phyloP scores from a whole-genome alignment of 2,329 filamentous ascomycete species.

The Clarireedia homoeocarpa region DNA sequence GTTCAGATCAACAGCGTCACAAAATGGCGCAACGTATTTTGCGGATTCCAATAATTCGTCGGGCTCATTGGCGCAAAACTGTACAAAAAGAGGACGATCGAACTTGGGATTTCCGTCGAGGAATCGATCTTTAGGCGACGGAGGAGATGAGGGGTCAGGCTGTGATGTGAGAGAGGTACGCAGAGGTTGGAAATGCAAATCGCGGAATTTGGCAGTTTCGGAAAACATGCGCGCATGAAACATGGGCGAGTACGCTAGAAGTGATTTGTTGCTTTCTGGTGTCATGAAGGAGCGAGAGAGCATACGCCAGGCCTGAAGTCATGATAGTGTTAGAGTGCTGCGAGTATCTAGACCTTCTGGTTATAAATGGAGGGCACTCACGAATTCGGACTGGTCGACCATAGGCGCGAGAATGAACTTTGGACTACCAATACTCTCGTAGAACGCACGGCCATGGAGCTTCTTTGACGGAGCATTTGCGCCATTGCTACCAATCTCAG shows the following conservation, averaged over 20 bases:
- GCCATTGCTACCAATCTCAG: conserved; percentile 2
- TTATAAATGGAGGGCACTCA: conserved; percentile 39
- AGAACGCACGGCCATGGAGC: conserved; percentile 80
- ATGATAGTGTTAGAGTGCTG: conserved; percentile 7
- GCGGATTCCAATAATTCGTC: conserved; percentile 75
- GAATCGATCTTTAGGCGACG: conserved; percentile 37
- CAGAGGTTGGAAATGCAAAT: conserved; percentile 65
- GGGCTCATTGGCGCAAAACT: conserved; percentile 90
- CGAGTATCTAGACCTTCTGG: not conserved
- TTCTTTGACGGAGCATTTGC: conserved; percentile 37
- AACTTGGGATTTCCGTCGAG: conserved; percentile 81
- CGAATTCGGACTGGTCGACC: conserved; percentile 98
- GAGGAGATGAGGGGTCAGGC: conserved; percentile 16
- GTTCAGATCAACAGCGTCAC: conserved; percentile 93
- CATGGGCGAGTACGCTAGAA: conserved; percentile 94
- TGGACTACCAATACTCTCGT: conserved; percentile 87
- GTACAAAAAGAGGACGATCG: conserved; percentile 87
- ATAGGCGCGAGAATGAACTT: conserved; percentile 90
- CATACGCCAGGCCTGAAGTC: conserved; percentile 80
- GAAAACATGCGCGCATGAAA: conserved; percentile 84
- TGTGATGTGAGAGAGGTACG: conserved; percentile 29
- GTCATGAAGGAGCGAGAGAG: conserved; percentile 88
- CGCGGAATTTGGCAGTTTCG: conserved; percentile 68
- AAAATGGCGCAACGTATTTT: conserved; percentile 70
- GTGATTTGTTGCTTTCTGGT: conserved; percentile 49